These are phyloP conservation scores for Protomyces arabidopsidicola DNA, from an alignment of 1,139 yeast genomes.

Conservation along the genomic window DNA sequence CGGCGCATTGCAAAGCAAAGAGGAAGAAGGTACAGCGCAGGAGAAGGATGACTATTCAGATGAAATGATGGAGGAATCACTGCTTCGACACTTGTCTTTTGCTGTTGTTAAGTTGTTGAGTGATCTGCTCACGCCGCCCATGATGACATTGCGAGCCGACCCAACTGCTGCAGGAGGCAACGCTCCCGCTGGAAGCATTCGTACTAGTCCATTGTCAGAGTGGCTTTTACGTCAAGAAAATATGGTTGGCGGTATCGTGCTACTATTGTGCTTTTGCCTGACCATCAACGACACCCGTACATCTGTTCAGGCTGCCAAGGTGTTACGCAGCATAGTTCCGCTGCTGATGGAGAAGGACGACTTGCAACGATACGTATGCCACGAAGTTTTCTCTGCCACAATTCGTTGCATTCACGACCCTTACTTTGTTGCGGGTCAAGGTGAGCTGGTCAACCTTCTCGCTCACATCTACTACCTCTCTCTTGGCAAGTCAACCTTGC, in stretches of 20 bases:
- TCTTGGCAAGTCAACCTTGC: conserved; percentile 18
- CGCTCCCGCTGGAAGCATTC: background rate
- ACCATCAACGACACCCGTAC: conserved; percentile 23
- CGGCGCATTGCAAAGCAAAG: conserved; percentile 30
- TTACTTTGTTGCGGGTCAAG: conserved; percentile 15
- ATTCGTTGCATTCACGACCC: conserved; percentile 23
- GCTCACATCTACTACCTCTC: conserved; percentile 24
- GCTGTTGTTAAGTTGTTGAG: conserved; percentile 75
- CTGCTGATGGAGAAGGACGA: conserved; percentile 10
- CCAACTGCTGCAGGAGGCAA: background rate
- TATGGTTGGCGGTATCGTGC: conserved; percentile 6
- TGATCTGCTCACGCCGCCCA: conserved; percentile 22
- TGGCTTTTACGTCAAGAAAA: conserved; percentile 20
- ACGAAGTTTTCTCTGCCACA: conserved; percentile 24
- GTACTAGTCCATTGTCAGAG: conserved; percentile 9
- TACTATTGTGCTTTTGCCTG: conserved; percentile 18
- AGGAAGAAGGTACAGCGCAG: conserved; percentile 48
- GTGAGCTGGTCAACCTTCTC: conserved; percentile 12
- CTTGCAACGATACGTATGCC: conserved; percentile 23
- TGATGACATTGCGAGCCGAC: conserved; percentile 16
- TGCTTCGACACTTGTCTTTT: conserved; percentile 86
- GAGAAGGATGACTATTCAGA: conserved; percentile 80
- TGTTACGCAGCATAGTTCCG: conserved; percentile 10
- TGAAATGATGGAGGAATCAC: conserved; percentile 97
- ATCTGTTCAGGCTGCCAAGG: conserved; percentile 22